Base-by-base conservation (phyloP, 2,329 filamentous ascomycete genomes). In the Elsinoe ampelina region DNA sequence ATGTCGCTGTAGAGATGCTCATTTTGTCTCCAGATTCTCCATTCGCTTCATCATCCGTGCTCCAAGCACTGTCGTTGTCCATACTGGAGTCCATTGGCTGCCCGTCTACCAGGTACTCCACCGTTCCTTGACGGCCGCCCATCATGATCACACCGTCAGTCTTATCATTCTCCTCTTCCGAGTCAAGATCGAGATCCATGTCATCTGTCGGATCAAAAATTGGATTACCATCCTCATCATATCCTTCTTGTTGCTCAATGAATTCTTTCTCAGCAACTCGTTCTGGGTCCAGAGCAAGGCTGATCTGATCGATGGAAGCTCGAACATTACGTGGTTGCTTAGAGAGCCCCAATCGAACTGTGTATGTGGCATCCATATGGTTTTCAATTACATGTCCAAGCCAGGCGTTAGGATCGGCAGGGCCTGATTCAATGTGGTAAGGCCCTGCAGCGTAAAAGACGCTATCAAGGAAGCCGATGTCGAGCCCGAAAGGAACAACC, bases 121-220 rank as follows among this genome's bases (percentile, higher is more conserved):
- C 20, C 7, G 54, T 32, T 12, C 35, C 54, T 17, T 45, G 39
- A 7, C 54, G 39, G 15, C 47, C 17, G 7, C 54, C 54, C 54
- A 56, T 56, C 32, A 56, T 38, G 19, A 56, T 56, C 7, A 32
- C 36, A 12, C 54, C 54, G 15, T 30, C 26, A 30, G 26, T 30
- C 26, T 8, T 30, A 30, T 15, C 13, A 17, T 56, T 41, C 2
- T 30, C 54, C 8, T 43, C 54, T 5, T 47, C 39, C 5, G 13
- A 63, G 11, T 55, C 51, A 63, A 67, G 65, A 30, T 61, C 58
- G 4, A 50, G 20, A 41, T 65, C 59, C 41, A 26, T 42, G 19
- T 56, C 59, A 20, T 62, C 61, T 13, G 56, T 56, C 7, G 36
- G 13, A 17, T 26, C 15, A 15, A 30, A 20, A 5, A 50, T 10